These are phyloP conservation scores for Eimeria maxima DNA, from an alignment of 169 alveolate genomes.

Conservation along the genomic window DNA sequence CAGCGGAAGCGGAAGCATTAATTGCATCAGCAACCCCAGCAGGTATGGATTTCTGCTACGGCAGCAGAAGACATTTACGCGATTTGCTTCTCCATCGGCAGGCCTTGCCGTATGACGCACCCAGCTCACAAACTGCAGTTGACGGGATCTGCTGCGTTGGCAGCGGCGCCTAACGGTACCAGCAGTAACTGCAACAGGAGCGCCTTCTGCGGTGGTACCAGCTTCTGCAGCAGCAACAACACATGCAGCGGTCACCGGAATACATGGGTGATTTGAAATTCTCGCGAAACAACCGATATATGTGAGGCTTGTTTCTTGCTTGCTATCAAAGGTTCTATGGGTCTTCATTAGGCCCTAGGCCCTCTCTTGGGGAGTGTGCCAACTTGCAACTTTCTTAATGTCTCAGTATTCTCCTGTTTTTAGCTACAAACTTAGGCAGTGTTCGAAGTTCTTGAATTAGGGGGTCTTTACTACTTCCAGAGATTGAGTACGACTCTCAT, in stretches of 20 bases:
- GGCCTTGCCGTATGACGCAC: not conserved
- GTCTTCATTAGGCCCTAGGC: not conserved
- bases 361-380: not conserved
- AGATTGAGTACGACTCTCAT: not conserved
- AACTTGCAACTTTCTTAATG: not conserved
- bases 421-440: not conserved
- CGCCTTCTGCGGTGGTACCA: not conserved
- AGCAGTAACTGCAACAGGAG: not conserved
- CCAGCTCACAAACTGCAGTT: not conserved
- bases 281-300: not conserved
- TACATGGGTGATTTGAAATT: conserved; percentile 14
- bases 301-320: conserved; percentile 2
- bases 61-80: not conserved
- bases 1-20: not conserved
- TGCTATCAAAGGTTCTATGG: not conserved
- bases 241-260: not conserved
- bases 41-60: not conserved
- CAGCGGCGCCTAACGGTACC: not conserved
- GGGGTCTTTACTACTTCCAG: not conserved
- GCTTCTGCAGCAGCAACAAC: not conserved
- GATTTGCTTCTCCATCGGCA: not conserved
- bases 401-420: not conserved
- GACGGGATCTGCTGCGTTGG: not conserved
- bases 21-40: not conserved
- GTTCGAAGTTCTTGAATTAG: not conserved